Conservation (phyloP, 2,329 filamentous ascomycete species). For the Phaeophleospora eucalypticola region DNA sequence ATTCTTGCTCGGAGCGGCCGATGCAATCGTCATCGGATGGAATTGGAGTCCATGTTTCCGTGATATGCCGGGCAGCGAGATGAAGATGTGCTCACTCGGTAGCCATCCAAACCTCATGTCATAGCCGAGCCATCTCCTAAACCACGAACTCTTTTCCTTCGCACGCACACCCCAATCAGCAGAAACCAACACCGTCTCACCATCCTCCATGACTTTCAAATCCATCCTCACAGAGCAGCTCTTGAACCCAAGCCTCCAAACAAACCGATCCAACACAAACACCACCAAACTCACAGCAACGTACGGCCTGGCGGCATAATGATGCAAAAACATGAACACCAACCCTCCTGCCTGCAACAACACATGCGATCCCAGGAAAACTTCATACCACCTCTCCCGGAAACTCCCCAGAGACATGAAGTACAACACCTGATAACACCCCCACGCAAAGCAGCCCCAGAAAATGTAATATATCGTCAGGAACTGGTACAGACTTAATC, state of each 20-base stretch:
- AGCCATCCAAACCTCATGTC: slow-evolving; percentile 49
- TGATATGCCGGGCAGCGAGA: slow-evolving; percentile 55
- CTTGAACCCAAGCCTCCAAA: slow-evolving; percentile 56
- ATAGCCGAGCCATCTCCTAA: slow-evolving; percentile 19
- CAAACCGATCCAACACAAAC: slow-evolving; percentile 54
- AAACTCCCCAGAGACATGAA: slow-evolving; percentile 59
- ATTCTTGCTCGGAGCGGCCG: slow-evolving; percentile 46
- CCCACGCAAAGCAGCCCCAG: slow-evolving; percentile 53
- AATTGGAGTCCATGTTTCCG: slow-evolving; percentile 54
- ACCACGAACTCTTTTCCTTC: background rate
- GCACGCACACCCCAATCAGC: slow-evolving; percentile 40
- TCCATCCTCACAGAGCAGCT: slow-evolving; percentile 47
- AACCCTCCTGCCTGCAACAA: slow-evolving; percentile 54
- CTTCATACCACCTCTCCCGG: slow-evolving; percentile 58
- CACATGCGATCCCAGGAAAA: slow-evolving; percentile 58
- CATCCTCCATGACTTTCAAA: slow-evolving; percentile 53
- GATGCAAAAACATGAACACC: slow-evolving; percentile 58
- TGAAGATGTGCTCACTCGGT: slow-evolving; percentile 61
- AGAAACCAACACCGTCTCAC: slow-evolving; percentile 51
- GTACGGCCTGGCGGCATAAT: slow-evolving; percentile 50
- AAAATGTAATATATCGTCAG: slow-evolving; percentile 51
- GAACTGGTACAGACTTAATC: slow-evolving; percentile 44
- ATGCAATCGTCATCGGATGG: slow-evolving; percentile 65
- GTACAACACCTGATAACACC: slow-evolving; percentile 59
- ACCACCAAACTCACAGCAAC: slow-evolving; percentile 52